Percentiles rank a stretch among this genome's conserved stretches.
phyloP scores from a whole-genome alignment of 805 yeast genomes.

The Brettanomyces nanus region DNA sequence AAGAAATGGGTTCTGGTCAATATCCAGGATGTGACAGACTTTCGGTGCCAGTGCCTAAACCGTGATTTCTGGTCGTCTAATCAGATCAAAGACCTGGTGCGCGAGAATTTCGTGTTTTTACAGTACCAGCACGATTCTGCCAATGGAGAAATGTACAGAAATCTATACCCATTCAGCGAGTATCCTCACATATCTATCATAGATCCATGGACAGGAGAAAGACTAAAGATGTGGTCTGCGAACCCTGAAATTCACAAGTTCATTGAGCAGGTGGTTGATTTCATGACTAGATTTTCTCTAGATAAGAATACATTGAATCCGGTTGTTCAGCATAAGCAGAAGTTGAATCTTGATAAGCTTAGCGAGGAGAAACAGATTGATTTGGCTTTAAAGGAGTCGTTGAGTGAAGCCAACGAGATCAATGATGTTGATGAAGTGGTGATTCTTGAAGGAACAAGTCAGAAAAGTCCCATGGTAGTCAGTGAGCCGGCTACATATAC shows the following conservation, averaged over 20 bases:
- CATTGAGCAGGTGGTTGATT: constrained; percentile 60
- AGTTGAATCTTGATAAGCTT: constrained; percentile 53
- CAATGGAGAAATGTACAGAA: constrained; percentile 61
- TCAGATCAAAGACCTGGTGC: constrained; percentile 55
- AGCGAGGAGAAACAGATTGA: constrained; percentile 82
- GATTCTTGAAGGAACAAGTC: constrained; percentile 12
- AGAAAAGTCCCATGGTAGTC: constrained; percentile 16
- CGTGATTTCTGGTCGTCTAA: constrained; percentile 86
- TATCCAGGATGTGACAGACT: constrained; percentile 78
- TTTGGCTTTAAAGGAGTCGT: constrained; percentile 61
- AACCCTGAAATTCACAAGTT: constrained; percentile 56
- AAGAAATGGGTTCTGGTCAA: constrained; percentile 82
- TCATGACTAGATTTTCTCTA: constrained; percentile 56
- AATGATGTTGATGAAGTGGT: constrained; percentile 25
- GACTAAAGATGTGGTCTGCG: constrained; percentile 68
- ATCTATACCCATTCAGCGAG: constrained; percentile 61
- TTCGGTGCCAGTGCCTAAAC: constrained; percentile 82
- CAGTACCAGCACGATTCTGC: constrained; percentile 78
- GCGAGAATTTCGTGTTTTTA: constrained; percentile 66
- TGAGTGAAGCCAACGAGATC: constrained; percentile 28
- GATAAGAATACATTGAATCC: constrained; percentile 62
- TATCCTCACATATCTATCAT: constrained; percentile 87
- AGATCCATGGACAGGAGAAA: constrained; percentile 95
- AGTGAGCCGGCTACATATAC: constrained; percentile 13
- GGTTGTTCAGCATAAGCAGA: constrained; percentile 47